Evolutionary conservation across 306 rosid species (phyloP).

Genomic region (Cucumis hystrix): DNA sequence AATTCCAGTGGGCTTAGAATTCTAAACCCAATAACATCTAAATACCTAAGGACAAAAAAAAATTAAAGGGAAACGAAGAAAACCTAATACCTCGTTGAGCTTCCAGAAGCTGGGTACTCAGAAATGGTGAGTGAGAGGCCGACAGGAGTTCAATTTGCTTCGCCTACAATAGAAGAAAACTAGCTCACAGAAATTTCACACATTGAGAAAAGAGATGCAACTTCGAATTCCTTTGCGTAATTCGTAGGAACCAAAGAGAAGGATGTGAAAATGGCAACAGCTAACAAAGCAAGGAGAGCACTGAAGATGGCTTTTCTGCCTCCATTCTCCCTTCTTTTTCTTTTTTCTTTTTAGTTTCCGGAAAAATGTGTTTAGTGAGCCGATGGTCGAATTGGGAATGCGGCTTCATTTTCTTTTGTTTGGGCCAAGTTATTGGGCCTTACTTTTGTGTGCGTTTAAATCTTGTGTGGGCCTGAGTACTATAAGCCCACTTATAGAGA

Average conservation of each 20-base stretch:
- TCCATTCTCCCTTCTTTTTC: not conserved
- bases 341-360: too few species aligned
- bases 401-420: not conserved
- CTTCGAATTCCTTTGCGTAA: not conserved
- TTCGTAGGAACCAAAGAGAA: not conserved
- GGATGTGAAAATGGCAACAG: not conserved
- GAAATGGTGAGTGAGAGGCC: not conserved
- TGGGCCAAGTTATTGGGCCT: not conserved
- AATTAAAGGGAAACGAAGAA: not conserved
- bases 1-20: not conserved
- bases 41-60: too few species aligned
- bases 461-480: not conserved
- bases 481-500: not conserved
- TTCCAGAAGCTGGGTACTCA: not conserved
- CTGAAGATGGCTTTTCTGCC: not conserved
- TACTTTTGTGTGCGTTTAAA: not conserved
- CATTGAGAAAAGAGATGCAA: not conserved
- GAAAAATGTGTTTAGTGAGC: too few species aligned
- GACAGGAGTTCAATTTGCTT: not conserved
- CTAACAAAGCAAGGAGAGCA: not conserved
- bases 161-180: not conserved
- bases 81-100: not conserved
- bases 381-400: not conserved
- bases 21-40: not conserved
- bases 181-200: not conserved